Conservation (phyloP, 2,329 filamentous ascomycete genomes). For the Ophiostoma novo-ulmi region DNA sequence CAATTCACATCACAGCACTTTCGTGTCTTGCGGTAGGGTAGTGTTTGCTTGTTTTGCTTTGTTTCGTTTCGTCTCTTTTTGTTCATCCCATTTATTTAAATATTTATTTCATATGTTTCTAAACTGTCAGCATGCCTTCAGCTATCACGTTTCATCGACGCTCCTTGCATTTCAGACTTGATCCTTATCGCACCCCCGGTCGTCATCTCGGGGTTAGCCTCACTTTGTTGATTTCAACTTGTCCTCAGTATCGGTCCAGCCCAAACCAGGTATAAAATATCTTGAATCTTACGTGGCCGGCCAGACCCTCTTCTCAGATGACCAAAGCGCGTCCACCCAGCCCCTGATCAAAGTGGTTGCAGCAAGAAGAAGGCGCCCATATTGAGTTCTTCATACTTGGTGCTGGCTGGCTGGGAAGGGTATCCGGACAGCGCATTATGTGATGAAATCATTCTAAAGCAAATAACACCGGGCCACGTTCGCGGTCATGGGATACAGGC, state of each 20-base stretch:
- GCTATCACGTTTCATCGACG: constrained; percentile 1
- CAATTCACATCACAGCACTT: background rate
- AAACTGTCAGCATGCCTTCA: background rate
- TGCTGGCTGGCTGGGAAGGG: background rate
- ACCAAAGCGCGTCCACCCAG: background rate
- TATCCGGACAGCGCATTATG: background rate
- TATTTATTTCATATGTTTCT: background rate
- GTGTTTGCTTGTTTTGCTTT: constrained; percentile 8
- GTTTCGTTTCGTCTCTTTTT: constrained; percentile 4
- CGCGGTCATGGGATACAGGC: background rate
- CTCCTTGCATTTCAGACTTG: background rate
- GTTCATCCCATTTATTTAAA: background rate
- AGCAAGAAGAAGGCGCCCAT: background rate
- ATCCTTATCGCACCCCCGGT: background rate
- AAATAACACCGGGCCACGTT: background rate
- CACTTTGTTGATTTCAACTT: background rate
- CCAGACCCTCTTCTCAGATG: constrained; percentile 5
- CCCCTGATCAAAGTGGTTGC: constrained; percentile 1
- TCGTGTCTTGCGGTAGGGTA: background rate
- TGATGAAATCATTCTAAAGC: background rate
- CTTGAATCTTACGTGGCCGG: background rate
- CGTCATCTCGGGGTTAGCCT: background rate
- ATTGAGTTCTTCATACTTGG: background rate
- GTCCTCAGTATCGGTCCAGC: background rate
- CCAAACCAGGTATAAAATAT: background rate